Base-by-base conservation (phyloP, 2,329 filamentous ascomycete species). In the Calonectria hawksworthii region DNA sequence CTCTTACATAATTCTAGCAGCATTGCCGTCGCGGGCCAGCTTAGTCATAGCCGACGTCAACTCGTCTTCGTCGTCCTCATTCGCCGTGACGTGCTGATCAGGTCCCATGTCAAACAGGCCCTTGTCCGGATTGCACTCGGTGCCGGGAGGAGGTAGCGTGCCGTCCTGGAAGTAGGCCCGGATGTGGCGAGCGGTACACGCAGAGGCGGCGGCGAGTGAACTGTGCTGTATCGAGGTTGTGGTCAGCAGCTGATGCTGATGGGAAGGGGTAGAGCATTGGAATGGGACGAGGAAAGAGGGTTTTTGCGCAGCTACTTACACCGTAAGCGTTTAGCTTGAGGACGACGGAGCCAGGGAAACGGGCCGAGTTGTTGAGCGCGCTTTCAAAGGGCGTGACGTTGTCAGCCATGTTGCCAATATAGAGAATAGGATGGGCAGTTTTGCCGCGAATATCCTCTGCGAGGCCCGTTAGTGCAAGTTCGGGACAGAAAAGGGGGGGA, bases 281-380 rank as follows among this genome's bases (percentile, higher is more conserved):
- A 23, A 23, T 23, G 41, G 41, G 9, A 18, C 18, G 21, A n/a
- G 34, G 34, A 34, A 3, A 14, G 21, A n/a, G 23, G 26, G 23
- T 2, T 11, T 18, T 18, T 11, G 7, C 13, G n/a, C 9, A n/a
- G 23, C 8, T 41, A 82, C 87, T 82, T 83, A 89, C 88, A 6
- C 89, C 89, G 51, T 88, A 90, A 0, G 87, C 87, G 56, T 90
- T 87, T 77, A 90, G 88, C 16, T 87, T 83, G 32, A 91, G 79
- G 8, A 91, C 82, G 0, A 85, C 84, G 0, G 88, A 89, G 18
- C 84, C 85, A 0, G 84, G 84, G 66, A 90, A 90, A 0, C 85
- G 83, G 3, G 80, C 82, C 21, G 82, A 86, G 82, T 88, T 87
- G 72, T 86, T 87, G n/a, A 83, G 73, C 6, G 88, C 87, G 74